Percentiles rank a stretch among this genome's conserved stretches.
Conservation (phyloP, 768 basidiomycete genomes). For the Nidularia sp. region DNA sequence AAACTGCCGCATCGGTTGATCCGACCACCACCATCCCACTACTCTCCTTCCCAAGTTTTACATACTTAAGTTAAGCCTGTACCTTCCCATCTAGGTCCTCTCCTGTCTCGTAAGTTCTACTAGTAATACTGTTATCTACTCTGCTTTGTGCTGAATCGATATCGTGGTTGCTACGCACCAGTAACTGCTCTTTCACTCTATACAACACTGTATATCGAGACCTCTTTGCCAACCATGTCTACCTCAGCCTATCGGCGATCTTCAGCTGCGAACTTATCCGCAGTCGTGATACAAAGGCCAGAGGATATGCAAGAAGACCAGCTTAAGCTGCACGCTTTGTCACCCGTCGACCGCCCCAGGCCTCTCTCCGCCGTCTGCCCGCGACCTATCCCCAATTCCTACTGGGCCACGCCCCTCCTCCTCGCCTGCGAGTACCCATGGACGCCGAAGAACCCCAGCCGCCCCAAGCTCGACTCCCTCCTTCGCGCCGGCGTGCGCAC, state of each 20-base stretch:
- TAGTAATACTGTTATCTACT: no score
- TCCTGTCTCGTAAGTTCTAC: no score
- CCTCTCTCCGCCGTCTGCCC: slow-evolving; percentile 14
- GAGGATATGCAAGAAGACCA: slow-evolving; percentile 5
- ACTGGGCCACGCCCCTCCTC: slow-evolving; percentile 73
- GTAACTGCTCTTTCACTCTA: no score
- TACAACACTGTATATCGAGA: no score
- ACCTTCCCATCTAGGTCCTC: no score
- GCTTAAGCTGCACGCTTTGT: slow-evolving; percentile 7
- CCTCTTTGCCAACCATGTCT: not conserved
- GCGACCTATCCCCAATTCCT: slow-evolving; percentile 79
- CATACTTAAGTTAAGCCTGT: no score
- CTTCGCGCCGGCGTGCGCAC: slow-evolving; percentile 71
- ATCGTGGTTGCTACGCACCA: no score
- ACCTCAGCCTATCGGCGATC: not conserved
- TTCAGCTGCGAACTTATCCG: slow-evolving; percentile 2
- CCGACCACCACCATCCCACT: no score
- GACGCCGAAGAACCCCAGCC: slow-evolving; percentile 50
- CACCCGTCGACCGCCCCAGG: slow-evolving; percentile 5
- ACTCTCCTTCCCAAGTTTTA: no score
- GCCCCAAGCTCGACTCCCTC: slow-evolving; percentile 71
- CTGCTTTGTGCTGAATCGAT: no score
- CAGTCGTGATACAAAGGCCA: not conserved
- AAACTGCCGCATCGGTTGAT: no score
- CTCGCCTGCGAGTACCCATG: slow-evolving; percentile 84